A percentile compares a stretch with the other conserved stretches of the same genome.
Evolutionary conservation across 345 rosid species (phyloP).

Genomic region (Pistacia integerrima): DNA sequence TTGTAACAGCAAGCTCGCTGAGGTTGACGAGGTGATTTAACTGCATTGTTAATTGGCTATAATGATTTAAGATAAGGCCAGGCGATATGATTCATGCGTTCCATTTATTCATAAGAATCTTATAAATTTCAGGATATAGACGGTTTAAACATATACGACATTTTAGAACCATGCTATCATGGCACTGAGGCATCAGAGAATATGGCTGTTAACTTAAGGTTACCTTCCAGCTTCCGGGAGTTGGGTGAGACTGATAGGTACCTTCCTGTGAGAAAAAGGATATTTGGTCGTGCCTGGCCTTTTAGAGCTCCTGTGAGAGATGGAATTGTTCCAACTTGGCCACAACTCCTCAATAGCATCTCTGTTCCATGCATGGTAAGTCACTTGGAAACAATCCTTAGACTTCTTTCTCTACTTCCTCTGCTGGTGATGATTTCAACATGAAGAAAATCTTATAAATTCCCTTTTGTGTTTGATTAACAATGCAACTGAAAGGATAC

Average conservation of each 20-base stretch:
- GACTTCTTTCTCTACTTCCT: neutral
- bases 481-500: neutral
- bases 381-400: constrained; percentile 4
- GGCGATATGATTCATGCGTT: neutral
- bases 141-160: constrained; percentile 71
- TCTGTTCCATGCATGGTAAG: constrained; percentile 71
- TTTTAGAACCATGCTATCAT: constrained; percentile 86
- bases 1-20: constrained; percentile 37
- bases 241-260: constrained; percentile 69
- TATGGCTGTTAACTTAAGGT: constrained; percentile 30
- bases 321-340: constrained; percentile 86
- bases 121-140: constrained; percentile 43
- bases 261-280: constrained; percentile 69
- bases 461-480: neutral
- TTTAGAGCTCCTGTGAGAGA: constrained; percentile 76
- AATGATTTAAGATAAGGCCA: constrained; percentile 2
- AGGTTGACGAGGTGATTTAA: constrained; percentile 55
- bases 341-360: constrained; percentile 52
- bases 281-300: constrained; percentile 98
- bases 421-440: neutral
- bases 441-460: neutral
- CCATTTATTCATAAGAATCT: constrained; percentile 14
- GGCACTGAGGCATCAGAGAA: constrained; percentile 18
- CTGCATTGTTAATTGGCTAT: constrained; percentile 8
- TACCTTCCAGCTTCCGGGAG: constrained; percentile 66